These are phyloP conservation scores for Pythium biforme DNA, from an alignment of 352 stramenopile species.

Conservation along the genomic window DNA sequence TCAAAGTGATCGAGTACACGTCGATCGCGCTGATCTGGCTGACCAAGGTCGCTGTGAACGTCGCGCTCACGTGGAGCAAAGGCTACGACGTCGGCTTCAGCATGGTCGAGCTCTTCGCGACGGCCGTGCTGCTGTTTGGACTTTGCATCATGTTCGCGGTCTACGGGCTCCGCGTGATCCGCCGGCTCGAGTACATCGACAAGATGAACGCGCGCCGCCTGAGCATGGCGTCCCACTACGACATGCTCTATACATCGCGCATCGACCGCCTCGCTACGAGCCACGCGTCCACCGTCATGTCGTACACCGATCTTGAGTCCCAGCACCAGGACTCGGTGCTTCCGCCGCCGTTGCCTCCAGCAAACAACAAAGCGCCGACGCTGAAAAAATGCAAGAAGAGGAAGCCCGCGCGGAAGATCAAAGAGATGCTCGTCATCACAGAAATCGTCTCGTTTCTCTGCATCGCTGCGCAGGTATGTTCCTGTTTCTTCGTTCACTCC, in stretches of 20 bases:
- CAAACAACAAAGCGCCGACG: conserved; percentile 14
- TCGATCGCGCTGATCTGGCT: conserved; percentile 36
- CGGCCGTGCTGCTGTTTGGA: conserved; percentile 21
- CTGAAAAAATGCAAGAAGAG: conserved; percentile 20
- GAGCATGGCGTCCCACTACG: conserved; percentile 24
- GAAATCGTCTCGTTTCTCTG: conserved; percentile 42
- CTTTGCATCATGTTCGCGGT: conserved; percentile 32
- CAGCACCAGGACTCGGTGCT: neutral
- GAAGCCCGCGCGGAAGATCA: conserved; percentile 40
- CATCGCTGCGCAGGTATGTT: conserved; percentile 37
- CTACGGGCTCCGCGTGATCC: conserved; percentile 38
- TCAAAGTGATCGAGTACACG: conserved; percentile 33
- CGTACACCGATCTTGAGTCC: conserved; percentile 14
- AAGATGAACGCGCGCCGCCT: conserved; percentile 28
- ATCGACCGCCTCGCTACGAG: conserved; percentile 11
- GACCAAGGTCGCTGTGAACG: conserved; percentile 35
- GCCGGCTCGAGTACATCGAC: conserved; percentile 44
- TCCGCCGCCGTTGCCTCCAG: neutral
- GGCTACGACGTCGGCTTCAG: conserved; percentile 34
- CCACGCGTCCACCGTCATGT: conserved; percentile 17
- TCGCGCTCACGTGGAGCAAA: conserved; percentile 35
- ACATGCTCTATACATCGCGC: conserved; percentile 19
- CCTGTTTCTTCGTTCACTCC: neutral
- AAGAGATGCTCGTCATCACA: conserved; percentile 48
- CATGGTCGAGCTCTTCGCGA: conserved; percentile 31